Percentiles rank a stretch among this genome's conserved stretches.
Evolutionary conservation across 2,329 filamentous ascomycete species (phyloP).

Genomic region (Bipolaris zeicola): DNA sequence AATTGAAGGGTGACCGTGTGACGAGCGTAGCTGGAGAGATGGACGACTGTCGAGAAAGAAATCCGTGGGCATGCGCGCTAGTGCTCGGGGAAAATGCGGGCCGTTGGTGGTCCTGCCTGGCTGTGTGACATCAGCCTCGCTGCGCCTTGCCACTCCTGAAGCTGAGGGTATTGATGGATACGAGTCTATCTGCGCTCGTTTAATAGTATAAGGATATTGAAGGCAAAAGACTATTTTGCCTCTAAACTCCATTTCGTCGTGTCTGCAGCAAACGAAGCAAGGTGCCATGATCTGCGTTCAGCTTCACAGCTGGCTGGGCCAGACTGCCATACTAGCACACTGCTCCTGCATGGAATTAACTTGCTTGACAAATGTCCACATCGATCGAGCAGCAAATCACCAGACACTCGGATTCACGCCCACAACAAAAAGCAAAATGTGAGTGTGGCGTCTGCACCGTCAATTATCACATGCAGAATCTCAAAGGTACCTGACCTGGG

Average conservation of each 20-base stretch:
- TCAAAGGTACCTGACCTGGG: not conserved
- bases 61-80: slow-evolving; percentile 29
- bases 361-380: not conserved
- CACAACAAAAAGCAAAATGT: not conserved
- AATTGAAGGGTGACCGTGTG: slow-evolving; percentile 34
- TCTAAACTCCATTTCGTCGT: not conserved
- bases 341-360: not conserved
- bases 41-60: slow-evolving; percentile 23
- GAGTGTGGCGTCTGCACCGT: not conserved
- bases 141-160: not conserved
- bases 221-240: not conserved
- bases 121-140: slow-evolving; percentile 17
- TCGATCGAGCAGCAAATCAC: not conserved
- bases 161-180: not conserved
- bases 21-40: slow-evolving; percentile 21
- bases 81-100: slow-evolving; percentile 29
- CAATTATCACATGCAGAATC: not conserved
- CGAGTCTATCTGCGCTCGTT: not conserved
- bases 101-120: slow-evolving; percentile 16
- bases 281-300: slow-evolving; percentile 11
- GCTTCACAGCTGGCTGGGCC: not conserved
- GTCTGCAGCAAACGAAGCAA: slow-evolving; percentile 1
- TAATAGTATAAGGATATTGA: too few species aligned
- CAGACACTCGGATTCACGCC: too few species aligned
- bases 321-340: not conserved